These are phyloP conservation scores for Stylonectria norvegica DNA, from an alignment of 2,329 filamentous ascomycete genomes.

Conservation along the genomic window DNA sequence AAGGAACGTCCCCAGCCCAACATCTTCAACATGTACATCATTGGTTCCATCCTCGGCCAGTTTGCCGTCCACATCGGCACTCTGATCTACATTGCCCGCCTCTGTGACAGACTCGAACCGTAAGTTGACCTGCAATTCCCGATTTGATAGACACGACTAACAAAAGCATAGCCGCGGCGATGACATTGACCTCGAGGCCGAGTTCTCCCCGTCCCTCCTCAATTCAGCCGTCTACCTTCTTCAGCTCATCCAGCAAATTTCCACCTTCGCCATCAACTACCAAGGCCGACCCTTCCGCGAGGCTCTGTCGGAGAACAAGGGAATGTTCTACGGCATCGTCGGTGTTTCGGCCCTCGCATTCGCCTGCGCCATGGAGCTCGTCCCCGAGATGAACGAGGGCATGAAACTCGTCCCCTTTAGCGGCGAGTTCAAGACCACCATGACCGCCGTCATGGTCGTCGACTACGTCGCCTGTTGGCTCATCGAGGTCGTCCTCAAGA, in stretches of 20 bases:
- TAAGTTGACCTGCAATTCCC: constrained; percentile 47
- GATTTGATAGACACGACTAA: constrained; percentile 22
- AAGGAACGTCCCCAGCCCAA: constrained; percentile 97
- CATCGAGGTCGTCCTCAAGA: constrained; percentile 84
- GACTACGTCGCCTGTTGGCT: constrained; percentile 86
- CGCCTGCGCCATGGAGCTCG: constrained; percentile 88
- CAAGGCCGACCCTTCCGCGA: constrained; percentile 97
- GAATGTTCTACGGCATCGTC: constrained; percentile 97
- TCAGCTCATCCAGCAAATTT: constrained; percentile 97
- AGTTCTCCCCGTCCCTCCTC: constrained; percentile 88
- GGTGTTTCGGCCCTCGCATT: constrained; percentile 89
- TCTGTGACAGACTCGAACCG: constrained; percentile 83
- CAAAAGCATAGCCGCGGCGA: constrained; percentile 41
- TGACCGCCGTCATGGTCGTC: constrained; percentile 79
- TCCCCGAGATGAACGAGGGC: constrained; percentile 91
- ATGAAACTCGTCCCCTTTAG: constrained; percentile 90
- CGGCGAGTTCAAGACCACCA: constrained; percentile 80
- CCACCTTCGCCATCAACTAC: constrained; percentile 99
- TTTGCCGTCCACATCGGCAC: constrained; percentile 95
- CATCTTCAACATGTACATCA: constrained; percentile 99
- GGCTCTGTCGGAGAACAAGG: constrained; percentile 88
- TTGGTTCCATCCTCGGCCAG: constrained; percentile 93
- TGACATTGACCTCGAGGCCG: constrained; percentile 84
- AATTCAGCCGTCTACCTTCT: constrained; percentile 97
- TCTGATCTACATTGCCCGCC: constrained; percentile 87